phyloP scores from a whole-genome alignment of 805 yeast genomes.

The Brettanomyces naardenensis region DNA sequence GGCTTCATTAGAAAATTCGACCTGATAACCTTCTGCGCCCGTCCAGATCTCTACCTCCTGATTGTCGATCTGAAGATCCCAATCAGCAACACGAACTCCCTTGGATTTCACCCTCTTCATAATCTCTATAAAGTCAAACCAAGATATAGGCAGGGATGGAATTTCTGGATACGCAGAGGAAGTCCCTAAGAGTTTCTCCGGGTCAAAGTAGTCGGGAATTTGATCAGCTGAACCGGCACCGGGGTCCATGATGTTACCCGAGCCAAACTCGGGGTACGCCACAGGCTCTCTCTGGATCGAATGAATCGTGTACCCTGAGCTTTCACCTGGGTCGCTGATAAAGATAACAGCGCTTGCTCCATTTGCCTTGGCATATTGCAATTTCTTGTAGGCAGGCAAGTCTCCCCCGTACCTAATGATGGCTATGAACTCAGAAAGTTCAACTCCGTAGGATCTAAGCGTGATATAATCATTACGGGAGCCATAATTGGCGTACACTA shows the following conservation, averaged over 20 bases:
- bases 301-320: constrained; percentile 28
- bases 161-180: constrained; percentile 56
- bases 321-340: constrained; percentile 36
- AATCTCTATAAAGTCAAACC: constrained; percentile 52
- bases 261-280: constrained; percentile 44
- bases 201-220: constrained; percentile 30
- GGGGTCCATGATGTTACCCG: constrained; percentile 78
- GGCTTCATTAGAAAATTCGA: constrained; percentile 30
- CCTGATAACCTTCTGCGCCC: constrained; percentile 26
- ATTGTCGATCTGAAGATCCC: constrained; percentile 25
- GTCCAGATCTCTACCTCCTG: constrained; percentile 34
- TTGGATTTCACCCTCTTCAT: constrained; percentile 28
- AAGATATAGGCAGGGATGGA: constrained; percentile 72
- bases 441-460: constrained; percentile 30
- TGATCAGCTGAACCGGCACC: constrained; percentile 45
- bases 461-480: constrained; percentile 40
- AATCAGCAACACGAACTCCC: constrained; percentile 30
- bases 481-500: constrained; percentile 67
- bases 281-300: constrained; percentile 50
- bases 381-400: constrained; percentile 40
- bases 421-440: constrained; percentile 40
- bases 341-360: constrained; percentile 66
- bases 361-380: constrained; percentile 43
- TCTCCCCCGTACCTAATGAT: constrained; percentile 51
- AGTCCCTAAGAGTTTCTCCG: constrained; percentile 33